Evolutionary conservation across 176 grass and related monocot genomes (phyloP), one percentile per base, ranked within the genome.

Genomic region (Triticum timopheevii): DNA sequence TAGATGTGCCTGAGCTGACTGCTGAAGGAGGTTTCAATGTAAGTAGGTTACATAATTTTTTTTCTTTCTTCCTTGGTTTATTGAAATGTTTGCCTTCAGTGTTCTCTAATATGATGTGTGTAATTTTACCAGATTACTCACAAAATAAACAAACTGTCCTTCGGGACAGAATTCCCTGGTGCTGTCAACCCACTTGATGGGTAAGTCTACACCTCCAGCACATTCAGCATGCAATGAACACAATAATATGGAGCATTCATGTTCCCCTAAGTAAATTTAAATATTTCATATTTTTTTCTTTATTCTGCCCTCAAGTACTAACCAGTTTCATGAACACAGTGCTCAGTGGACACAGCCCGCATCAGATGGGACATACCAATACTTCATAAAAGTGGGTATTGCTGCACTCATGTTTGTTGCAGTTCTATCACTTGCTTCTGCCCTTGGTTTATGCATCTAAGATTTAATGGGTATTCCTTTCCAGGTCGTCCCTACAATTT

Each of bases 401-500:
- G 28, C 50, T 22, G 9, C n/a, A 73, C 88, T 36, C 27, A 81
- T 79, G 13, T 81, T 61, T 78, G 28, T 78, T 86, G 19, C 16
- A 74, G 54, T 86, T 66, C 42, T 73, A 83, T 47, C 42, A 31
- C 13, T 86, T 86, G 45, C 10, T 82, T 45, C 36, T 84, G 33
- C 44, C 79, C 69, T 91, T 65, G 63, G n/a, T 74, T 67, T 23
- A 86, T 49, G 61, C n/a, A 84, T 49, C 8, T 83, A 50, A 82
- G 79, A 75, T 45, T 84, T 64, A 84, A 16, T 44, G 20, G 4
- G 81, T 87, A 63, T 86, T 69, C 24, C 23, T 82, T 35, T 59
- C 78, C 80, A 99, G 97, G 97, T 99, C 65, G 97, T 99, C 75
- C 94, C 97, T 31, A 96, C 94, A 69, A 99, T 99, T 83, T 99